A percentile compares a stretch with the other conserved stretches of the same genome.
These are phyloP conservation scores for Phlyctochytrium bullatum DNA, from an alignment of 192 early-diverging fungal species.

Conservation along the genomic window DNA sequence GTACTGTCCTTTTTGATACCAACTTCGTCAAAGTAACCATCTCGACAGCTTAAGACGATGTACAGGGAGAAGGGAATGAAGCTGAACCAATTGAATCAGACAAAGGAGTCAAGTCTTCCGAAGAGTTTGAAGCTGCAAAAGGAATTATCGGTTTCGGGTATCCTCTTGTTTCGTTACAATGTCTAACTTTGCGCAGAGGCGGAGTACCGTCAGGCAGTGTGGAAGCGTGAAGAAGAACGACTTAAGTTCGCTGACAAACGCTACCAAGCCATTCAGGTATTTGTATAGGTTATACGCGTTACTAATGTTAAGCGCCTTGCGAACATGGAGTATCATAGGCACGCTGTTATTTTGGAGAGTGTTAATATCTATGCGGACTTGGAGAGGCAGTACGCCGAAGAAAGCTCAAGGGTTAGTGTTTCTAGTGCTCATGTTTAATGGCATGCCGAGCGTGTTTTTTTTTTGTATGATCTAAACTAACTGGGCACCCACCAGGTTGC, in stretches of 20 bases:
- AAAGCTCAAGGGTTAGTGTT: neutral
- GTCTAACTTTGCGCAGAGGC: neutral
- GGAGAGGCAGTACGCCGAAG: slow-evolving; percentile 1
- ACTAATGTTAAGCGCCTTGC: neutral
- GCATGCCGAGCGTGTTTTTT: neutral
- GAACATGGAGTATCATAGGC: slow-evolving; percentile 1
- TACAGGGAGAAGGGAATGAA: slow-evolving; percentile 1
- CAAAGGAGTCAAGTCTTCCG: slow-evolving; percentile 6
- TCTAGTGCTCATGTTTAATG: neutral
- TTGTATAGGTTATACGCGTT: no score
- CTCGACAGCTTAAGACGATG: neutral
- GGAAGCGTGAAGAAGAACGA: slow-evolving; percentile 16
- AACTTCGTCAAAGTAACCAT: neutral
- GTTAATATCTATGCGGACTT: neutral
- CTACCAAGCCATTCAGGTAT: neutral
- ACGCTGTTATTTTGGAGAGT: slow-evolving; percentile 1
- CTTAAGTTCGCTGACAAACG: slow-evolving; percentile 3
- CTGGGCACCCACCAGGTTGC: slow-evolving; percentile 2
- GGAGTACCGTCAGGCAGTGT: slow-evolving; percentile 18
- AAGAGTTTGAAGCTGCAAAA: slow-evolving; percentile 22
- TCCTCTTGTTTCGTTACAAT: neutral
- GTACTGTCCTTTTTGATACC: neutral
- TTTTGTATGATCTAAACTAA: slow-evolving; percentile 7
- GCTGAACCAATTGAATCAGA: neutral
- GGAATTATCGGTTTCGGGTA: slow-evolving; percentile 20